Percentiles rank a stretch among this genome's conserved stretches.
phyloP scores from a whole-genome alignment of 805 yeast genomes.

The Candida patagonica region DNA sequence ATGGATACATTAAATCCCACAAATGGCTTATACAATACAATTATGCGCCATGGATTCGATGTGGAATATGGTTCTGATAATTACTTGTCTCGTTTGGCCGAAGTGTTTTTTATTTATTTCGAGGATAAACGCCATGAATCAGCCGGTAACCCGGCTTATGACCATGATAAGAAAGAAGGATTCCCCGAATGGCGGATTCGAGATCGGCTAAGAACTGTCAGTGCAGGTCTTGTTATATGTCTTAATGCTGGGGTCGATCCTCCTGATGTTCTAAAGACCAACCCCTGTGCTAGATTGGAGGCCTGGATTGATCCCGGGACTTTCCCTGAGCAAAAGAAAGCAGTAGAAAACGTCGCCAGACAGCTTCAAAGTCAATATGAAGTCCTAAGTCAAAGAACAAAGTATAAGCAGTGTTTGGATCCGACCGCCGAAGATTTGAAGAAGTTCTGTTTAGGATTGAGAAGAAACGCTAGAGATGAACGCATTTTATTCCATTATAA shows the following conservation, averaged over 20 bases:
- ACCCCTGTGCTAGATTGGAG: constrained; percentile 85
- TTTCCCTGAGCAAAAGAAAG: constrained; percentile 78
- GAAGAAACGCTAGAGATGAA: constrained; percentile 90
- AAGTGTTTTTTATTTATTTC: constrained; percentile 68
- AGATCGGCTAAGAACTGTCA: constrained; percentile 85
- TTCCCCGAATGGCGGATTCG: constrained; percentile 88
- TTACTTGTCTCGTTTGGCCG: constrained; percentile 40
- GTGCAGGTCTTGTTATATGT: constrained; percentile 87
- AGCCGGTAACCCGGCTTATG: constrained; percentile 59
- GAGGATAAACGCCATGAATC: constrained; percentile 90
- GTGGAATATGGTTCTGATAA: constrained; percentile 45
- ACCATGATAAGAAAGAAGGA: constrained; percentile 36
- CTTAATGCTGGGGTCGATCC: constrained; percentile 94
- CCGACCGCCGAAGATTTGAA: constrained; percentile 95
- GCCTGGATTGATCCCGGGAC: constrained; percentile 88
- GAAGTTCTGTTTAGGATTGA: constrained; percentile 76
- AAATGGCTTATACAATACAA: constrained; percentile 23
- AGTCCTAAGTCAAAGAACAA: constrained; percentile 73
- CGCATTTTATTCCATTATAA: constrained; percentile 89
- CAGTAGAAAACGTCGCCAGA: constrained; percentile 85
- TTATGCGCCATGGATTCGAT: constrained; percentile 53
- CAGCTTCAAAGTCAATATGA: constrained; percentile 83
- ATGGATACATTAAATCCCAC: constrained; percentile 1
- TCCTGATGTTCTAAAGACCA: constrained; percentile 87
- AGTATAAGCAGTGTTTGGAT: constrained; percentile 84